Base-by-base conservation (phyloP, 129 eudicot species). In the Arctium minus region DNA sequence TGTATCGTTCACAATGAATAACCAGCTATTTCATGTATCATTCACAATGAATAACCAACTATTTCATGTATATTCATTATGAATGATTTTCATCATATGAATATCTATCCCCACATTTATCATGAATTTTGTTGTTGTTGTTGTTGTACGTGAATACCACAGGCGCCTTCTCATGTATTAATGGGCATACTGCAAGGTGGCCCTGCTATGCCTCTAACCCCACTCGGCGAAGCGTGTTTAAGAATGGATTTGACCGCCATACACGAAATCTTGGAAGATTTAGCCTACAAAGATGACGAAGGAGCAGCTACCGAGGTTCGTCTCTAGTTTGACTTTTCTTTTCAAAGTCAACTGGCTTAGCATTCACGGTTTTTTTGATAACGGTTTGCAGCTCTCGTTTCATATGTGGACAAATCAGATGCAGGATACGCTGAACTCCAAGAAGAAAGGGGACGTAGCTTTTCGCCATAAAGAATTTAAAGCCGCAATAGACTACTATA, bases 351-450 rank as follows among this genome's bases (percentile, higher is more conserved):
- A 69, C 38, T 11, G 65, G 18, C 67, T 8, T 77, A 37, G 7
- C 17, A 85, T 68, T 62, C 8, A 50, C n/a, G n/a, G 11, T 1
- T 6, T 40, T 27, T 42, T 71, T 82, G 8, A 64, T 3, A 15
- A 75, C 73, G 77, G 60, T 35, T 67, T 85, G 86, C 88, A 94
- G 96, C 97, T 94, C 5, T 95, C 98, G 1, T 95, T 95, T 85
- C 97, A 91, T 84, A 86, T 92, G 97, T 95, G 98, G 98, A 95
- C 98, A 56, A 86, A 83, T 81, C 98, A 95, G 88, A 83, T 95
- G 93, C 97, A 94, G 82, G 97, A 92, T 17, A 91, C 94, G 3
- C 71, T 95, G 80, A 92, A 82, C 89, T 89, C 97, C 29, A 95
- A 95, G 97, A 92, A 91, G 87, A 92, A 92, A 86, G 97, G 98